Conservation (phyloP, 345 rosid species). For the Draba incana region DNA sequence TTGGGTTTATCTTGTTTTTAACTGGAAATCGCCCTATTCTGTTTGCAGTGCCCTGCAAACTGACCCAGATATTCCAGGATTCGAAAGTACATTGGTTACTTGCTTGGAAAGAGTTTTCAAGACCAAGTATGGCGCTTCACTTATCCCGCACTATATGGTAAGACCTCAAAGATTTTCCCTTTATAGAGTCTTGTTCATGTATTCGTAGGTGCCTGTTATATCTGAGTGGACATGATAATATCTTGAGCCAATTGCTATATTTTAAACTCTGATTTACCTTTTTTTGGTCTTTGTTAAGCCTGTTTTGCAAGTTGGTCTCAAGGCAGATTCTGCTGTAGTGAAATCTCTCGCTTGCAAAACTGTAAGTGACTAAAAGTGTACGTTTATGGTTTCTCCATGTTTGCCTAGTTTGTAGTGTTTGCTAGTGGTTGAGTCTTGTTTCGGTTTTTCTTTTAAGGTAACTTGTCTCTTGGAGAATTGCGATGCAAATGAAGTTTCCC, state of each 20-base stretch:
- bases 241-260: background rate
- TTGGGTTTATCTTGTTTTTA: background rate
- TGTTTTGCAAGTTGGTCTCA: constrained; percentile 73
- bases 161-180: constrained; percentile 1
- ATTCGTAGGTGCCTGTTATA: background rate
- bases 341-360: constrained; percentile 80
- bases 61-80: constrained; percentile 55
- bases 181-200: background rate
- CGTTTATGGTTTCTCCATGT: background rate
- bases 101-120: constrained; percentile 75
- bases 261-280: constrained; percentile 7
- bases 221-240: background rate
- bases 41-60: constrained; percentile 70
- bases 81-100: constrained; percentile 56
- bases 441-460: constrained; percentile 47
- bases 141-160: constrained; percentile 83
- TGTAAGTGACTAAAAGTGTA: constrained; percentile 46
- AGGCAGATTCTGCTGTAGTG: constrained; percentile 60
- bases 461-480: constrained; percentile 60
- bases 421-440: constrained; percentile 25
- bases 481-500: constrained; percentile 45
- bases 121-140: constrained; percentile 74
- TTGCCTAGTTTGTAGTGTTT: background rate
- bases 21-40: background rate
- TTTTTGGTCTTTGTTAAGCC: constrained; percentile 47